A percentile compares a stretch with the other conserved stretches of the same genome.
Conservation (phyloP, 2,329 filamentous ascomycete genomes). For the Lasiodiplodia sp. region DNA sequence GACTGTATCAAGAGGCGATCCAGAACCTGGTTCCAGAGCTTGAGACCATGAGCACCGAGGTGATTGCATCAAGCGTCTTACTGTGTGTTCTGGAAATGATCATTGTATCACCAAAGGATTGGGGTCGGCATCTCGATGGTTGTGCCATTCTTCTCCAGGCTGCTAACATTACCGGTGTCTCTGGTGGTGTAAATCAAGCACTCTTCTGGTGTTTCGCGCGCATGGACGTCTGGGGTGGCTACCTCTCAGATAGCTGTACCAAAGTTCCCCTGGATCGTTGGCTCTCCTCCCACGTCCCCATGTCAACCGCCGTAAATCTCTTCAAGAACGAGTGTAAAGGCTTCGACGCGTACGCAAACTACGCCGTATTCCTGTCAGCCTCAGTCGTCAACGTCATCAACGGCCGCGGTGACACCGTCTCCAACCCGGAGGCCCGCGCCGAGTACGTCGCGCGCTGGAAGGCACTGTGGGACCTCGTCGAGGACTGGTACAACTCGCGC, state of each 20-base stretch:
- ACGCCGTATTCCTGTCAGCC: constrained; percentile 64
- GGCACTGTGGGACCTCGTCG: constrained; percentile 42
- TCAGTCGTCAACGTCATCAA: constrained; percentile 46
- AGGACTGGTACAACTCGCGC: constrained; percentile 42
- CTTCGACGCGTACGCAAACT: constrained; percentile 66
- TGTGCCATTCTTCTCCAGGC: constrained; percentile 62
- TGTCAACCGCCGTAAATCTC: constrained; percentile 49
- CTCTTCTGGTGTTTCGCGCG: constrained; percentile 66
- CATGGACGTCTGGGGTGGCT: constrained; percentile 64
- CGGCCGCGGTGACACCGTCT: constrained; percentile 36
- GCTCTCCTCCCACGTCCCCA: constrained; percentile 50
- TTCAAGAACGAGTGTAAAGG: constrained; percentile 43
- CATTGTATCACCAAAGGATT: constrained; percentile 58
- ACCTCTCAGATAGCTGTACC: constrained; percentile 61
- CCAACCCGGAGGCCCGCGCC: constrained; percentile 29
- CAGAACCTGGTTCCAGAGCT: constrained; percentile 53
- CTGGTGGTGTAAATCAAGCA: constrained; percentile 60
- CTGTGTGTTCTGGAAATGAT: constrained; percentile 59
- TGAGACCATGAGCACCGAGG: constrained; percentile 53
- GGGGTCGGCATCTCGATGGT: constrained; percentile 64
- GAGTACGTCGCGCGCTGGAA: constrained; percentile 42
- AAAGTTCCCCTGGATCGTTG: constrained; percentile 60
- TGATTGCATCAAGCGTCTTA: constrained; percentile 57
- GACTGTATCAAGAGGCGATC: constrained; percentile 63
- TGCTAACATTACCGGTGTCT: constrained; percentile 59